Evolutionary conservation across 2,329 filamentous ascomycete species (phyloP).

Genomic region (Fusarium sp.): DNA sequence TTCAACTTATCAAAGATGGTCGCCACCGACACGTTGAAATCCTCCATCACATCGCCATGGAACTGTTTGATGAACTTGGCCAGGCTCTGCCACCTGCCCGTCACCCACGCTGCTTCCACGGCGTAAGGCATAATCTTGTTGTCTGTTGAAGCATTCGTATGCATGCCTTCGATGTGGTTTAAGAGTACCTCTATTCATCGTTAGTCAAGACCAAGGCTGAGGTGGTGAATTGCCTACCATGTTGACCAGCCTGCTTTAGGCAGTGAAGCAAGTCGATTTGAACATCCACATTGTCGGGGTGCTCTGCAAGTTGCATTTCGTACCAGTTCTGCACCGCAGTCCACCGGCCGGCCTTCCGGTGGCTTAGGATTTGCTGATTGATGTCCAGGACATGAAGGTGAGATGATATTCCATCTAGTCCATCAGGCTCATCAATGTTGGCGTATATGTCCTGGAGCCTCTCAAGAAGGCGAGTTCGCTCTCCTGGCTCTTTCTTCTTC

Average conservation of each 20-base stretch:
- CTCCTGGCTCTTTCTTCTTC: conserved; percentile 62
- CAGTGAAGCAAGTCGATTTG: conserved; percentile 90
- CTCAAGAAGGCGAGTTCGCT: conserved; percentile 78
- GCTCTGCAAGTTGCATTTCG: conserved; percentile 87
- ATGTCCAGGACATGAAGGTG: conserved; percentile 90
- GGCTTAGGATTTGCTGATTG: conserved; percentile 92
- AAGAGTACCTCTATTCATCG: conserved; percentile 79
- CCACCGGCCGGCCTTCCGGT: conserved; percentile 94
- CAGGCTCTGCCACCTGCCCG: conserved; percentile 84
- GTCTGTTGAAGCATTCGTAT: conserved; percentile 65
- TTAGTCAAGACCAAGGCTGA: conserved; percentile 33
- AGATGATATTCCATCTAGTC: conserved; percentile 93
- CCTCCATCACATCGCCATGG: conserved; percentile 63
- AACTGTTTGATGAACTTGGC: conserved; percentile 75
- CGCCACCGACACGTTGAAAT: conserved; percentile 90
- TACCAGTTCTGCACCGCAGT: conserved; percentile 98
- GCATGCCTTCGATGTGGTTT: conserved; percentile 87
- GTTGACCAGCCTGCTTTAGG: conserved; percentile 94
- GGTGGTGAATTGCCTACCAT: conserved; percentile 75
- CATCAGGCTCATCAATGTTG: conserved; percentile 97
- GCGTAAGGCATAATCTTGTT: conserved; percentile 84
- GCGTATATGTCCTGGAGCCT: conserved; percentile 94
- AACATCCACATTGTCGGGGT: conserved; percentile 82
- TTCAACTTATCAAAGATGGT: conserved; percentile 69
- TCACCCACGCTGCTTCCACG: conserved; percentile 93